A percentile compares a stretch with the other conserved stretches of the same genome.
phyloP scores from a whole-genome alignment of 495 filamentous ascomycete genomes.

The Penicillium steckii region DNA sequence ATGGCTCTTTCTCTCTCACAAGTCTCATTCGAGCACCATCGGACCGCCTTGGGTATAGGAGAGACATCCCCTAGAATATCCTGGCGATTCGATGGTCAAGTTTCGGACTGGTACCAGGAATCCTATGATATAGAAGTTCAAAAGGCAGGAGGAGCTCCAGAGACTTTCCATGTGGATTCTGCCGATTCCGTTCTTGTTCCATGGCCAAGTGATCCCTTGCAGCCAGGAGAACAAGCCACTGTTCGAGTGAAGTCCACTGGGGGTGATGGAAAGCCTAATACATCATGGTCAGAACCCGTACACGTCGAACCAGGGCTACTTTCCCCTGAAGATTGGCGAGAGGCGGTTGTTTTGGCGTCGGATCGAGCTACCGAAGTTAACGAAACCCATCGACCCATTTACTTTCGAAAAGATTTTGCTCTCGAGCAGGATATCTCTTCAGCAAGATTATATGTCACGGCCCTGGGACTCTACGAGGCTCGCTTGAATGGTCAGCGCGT shows the following conservation, averaged over 20 bases:
- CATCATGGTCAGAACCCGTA: neutral
- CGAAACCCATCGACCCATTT: neutral
- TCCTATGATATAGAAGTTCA: neutral
- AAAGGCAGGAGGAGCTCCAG: neutral
- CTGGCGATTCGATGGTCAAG: neutral
- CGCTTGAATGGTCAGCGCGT: neutral
- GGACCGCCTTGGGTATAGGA: neutral
- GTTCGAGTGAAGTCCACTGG: neutral
- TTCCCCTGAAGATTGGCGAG: neutral
- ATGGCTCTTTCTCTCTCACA: neutral
- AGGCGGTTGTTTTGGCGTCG: neutral
- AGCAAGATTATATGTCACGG: neutral
- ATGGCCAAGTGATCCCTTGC: neutral
- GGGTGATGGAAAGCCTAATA: neutral
- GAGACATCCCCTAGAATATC: neutral
- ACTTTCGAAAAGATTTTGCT: neutral
- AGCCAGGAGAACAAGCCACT: neutral
- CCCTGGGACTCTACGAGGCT: neutral
- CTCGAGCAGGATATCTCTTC: neutral
- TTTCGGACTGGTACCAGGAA: neutral
- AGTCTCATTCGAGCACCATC: conserved; percentile 1
- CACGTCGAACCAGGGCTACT: neutral
- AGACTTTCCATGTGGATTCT: neutral
- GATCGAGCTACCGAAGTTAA: neutral
- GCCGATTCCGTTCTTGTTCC: neutral